phyloP scores from a whole-genome alignment of 1,284 basidiomycete genomes.

The Phellinidium pouzarii region DNA sequence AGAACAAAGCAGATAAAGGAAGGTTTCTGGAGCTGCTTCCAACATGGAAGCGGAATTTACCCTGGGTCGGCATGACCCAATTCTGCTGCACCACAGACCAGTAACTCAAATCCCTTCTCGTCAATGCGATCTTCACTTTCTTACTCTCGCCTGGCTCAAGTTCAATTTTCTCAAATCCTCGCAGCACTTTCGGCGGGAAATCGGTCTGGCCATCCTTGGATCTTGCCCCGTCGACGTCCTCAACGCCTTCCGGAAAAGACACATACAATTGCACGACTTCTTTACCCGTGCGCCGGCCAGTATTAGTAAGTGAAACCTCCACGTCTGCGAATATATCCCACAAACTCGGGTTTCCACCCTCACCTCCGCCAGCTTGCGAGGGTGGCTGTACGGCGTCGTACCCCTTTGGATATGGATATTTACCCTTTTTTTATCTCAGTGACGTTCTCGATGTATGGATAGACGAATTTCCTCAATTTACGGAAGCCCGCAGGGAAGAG shows the following conservation, averaged over 20 bases:
- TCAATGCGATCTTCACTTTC: conserved; percentile 8
- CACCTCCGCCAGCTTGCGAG: conserved; percentile 15
- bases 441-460: conserved; percentile 12
- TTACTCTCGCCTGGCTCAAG: conserved; percentile 8
- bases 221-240: neutral
- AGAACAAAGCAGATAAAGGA: conserved; percentile 8
- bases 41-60: conserved; percentile 9
- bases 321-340: conserved; percentile 18
- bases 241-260: conserved; percentile 13
- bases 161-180: conserved; percentile 16
- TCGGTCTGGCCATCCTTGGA: conserved; percentile 1
- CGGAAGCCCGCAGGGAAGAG: conserved; percentile 10
- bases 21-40: conserved; percentile 17
- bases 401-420: conserved; percentile 17
- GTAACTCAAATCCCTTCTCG: conserved; percentile 18
- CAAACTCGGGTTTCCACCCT: conserved; percentile 18
- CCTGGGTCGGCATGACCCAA: conserved; percentile 17
- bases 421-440: conserved; percentile 10
- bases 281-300: conserved; percentile 12
- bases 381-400: conserved; percentile 11
- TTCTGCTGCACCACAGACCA: conserved; percentile 16
- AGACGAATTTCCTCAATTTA: conserved; percentile 17
- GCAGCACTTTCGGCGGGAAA: conserved; percentile 14
- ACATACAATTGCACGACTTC: conserved; percentile 18
- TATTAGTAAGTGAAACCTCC: conserved; percentile 13